A percentile compares a stretch with the other conserved stretches of the same genome.
Evolutionary conservation across 139 green algal species (phyloP).

Genomic region (Auxenochlorella pyrenoidosa): DNA sequence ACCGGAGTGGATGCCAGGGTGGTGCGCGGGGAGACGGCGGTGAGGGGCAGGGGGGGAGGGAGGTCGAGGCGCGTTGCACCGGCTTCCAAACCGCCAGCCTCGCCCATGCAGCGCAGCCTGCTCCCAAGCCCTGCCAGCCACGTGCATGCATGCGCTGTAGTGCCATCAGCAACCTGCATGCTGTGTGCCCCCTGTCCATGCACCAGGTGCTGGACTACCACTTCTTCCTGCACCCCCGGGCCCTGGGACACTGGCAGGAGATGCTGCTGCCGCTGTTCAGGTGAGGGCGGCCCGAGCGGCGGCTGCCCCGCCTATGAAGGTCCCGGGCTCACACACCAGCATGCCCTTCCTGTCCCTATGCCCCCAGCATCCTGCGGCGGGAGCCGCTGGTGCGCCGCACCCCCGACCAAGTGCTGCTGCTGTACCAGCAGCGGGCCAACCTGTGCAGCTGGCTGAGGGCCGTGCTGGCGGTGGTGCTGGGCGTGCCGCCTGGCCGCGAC

Average conservation of each 20-base stretch:
- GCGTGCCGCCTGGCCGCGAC: neutral
- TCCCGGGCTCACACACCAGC: no score
- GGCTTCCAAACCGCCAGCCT: no score
- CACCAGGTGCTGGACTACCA: slow-evolving; percentile 1
- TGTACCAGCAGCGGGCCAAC: slow-evolving; percentile 24
- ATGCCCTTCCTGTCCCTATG: neutral
- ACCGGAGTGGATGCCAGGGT: neutral
- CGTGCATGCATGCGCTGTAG: no score
- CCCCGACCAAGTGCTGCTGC: slow-evolving; percentile 10
- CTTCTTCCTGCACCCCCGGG: slow-evolving; percentile 29
- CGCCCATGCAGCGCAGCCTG: neutral
- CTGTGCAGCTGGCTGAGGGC: neutral
- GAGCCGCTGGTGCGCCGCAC: neutral
- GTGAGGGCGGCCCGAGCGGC: neutral
- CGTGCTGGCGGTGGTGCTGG: slow-evolving; percentile 10
- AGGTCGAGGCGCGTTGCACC: no score
- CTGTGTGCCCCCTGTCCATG: no score
- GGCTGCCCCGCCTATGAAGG: no score
- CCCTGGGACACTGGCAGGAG: slow-evolving; percentile 29
- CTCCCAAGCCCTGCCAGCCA: no score
- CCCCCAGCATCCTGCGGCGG: neutral
- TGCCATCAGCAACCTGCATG: no score
- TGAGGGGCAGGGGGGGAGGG: neutral
- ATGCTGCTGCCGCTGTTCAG: slow-evolving; percentile 9
- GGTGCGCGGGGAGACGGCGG: slow-evolving; percentile 2